Evolutionary conservation across 352 stramenopile genomes (phyloP).

Genomic region (Phytopythium helicoides): DNA sequence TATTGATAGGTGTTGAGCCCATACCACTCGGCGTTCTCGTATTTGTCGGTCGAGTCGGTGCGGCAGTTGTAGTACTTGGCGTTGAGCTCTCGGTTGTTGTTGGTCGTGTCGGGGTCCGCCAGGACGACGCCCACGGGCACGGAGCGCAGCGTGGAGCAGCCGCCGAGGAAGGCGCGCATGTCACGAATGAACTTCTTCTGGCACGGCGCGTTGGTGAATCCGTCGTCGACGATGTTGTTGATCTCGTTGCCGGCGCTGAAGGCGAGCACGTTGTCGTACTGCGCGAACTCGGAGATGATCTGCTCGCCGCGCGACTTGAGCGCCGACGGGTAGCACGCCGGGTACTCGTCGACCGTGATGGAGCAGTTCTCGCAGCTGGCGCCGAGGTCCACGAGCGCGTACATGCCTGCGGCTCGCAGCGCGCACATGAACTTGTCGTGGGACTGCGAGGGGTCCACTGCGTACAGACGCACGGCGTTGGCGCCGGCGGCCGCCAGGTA

Average conservation of each 20-base stretch:
- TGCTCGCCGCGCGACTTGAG: conserved; percentile 71
- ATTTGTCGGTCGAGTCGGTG: conserved; percentile 41
- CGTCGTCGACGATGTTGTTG: conserved; percentile 52
- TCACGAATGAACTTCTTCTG: conserved; percentile 90
- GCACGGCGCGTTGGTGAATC: conserved; percentile 65
- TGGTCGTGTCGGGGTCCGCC: conserved; percentile 37
- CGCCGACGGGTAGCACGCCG: conserved; percentile 46
- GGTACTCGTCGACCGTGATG: conserved; percentile 48
- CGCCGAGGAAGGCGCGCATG: conserved; percentile 66
- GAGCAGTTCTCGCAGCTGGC: conserved; percentile 49
- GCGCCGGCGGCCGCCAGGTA: conserved; percentile 58
- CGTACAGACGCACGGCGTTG: conserved; percentile 83
- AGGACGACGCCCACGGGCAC: conserved; percentile 79
- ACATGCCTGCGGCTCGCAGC: conserved; percentile 67
- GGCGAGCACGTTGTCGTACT: conserved; percentile 82
- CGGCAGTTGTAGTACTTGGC: conserved; percentile 76
- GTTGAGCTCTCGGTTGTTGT: conserved; percentile 47
- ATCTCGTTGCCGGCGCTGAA: conserved; percentile 85
- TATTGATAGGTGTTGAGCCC: conserved; percentile 75
- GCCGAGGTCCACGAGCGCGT: conserved; percentile 65
- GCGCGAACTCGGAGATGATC: conserved; percentile 79
- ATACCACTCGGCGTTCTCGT: conserved; percentile 77
- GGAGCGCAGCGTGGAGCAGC: conserved; percentile 54
- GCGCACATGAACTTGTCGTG: conserved; percentile 90
- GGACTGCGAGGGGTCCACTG: conserved; percentile 75